phyloP scores from a whole-genome alignment of 495 filamentous ascomycete genomes.

The Aspergillus biplanus region DNA sequence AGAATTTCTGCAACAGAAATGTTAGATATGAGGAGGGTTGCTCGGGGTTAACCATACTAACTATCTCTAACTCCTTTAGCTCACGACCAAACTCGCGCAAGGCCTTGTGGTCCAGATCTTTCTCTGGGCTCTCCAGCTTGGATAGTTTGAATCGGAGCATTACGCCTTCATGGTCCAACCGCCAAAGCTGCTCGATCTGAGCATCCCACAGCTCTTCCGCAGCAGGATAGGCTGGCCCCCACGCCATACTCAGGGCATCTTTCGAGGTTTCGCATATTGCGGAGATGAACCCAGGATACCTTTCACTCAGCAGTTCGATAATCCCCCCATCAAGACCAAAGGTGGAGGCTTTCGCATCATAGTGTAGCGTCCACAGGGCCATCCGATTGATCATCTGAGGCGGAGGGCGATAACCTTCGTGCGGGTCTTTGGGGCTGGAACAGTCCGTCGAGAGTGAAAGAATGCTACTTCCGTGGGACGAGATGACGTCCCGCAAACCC shows the following conservation, averaged over 20 bases:
- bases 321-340: background rate
- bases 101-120: background rate
- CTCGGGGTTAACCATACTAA: background rate
- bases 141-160: background rate
- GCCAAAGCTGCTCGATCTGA: background rate
- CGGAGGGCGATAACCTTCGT: background rate
- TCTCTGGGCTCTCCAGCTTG: background rate
- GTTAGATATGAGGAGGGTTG: background rate
- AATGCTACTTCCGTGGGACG: background rate
- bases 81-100: background rate
- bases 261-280: background rate
- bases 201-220: background rate
- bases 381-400: background rate
- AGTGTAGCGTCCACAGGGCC: background rate
- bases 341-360: background rate
- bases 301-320: background rate
- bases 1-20: background rate
- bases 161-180: background rate
- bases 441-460: background rate
- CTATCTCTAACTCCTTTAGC: background rate
- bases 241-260: background rate
- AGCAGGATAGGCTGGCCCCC: background rate
- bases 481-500: background rate
- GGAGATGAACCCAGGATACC: background rate
- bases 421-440: background rate